A percentile compares a stretch with the other conserved stretches of the same genome.
These are phyloP conservation scores for Pezicula radicicola DNA, from an alignment of 2,329 filamentous ascomycete genomes.

Conservation along the genomic window DNA sequence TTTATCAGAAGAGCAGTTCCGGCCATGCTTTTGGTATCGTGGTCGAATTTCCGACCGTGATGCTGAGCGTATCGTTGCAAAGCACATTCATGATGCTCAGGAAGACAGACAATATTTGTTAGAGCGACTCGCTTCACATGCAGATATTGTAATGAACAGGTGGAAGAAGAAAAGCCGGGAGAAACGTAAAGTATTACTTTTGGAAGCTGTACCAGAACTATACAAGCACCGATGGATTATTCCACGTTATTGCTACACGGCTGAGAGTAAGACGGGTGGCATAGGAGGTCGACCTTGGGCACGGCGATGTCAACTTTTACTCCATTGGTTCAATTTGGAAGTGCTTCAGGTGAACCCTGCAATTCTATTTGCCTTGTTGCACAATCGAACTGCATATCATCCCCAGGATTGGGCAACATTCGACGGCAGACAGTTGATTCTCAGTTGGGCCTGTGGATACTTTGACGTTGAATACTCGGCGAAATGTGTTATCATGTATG, in stretches of 20 bases:
- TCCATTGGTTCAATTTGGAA: constrained; percentile 4
- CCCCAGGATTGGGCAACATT: constrained; percentile 1
- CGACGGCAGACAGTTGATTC: not conserved
- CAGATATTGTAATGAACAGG: not conserved
- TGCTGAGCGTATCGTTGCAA: too few species aligned
- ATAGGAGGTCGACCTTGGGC: too few species aligned
- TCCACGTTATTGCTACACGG: too few species aligned
- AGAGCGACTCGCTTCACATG: not conserved
- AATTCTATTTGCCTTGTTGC: constrained; percentile 1
- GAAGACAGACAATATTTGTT: not conserved
- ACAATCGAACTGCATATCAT: constrained; percentile 1
- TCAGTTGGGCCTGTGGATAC: not conserved
- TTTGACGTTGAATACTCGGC: not conserved
- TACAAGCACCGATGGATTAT: too few species aligned
- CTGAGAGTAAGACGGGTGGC: too few species aligned
- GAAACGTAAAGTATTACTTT: not conserved
- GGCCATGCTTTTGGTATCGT: too few species aligned
- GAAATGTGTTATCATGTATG: constrained; percentile 5
- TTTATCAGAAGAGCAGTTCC: too few species aligned
- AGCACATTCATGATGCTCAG: not conserved
- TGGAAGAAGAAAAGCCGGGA: constrained; percentile 3
- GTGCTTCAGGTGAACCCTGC: constrained; percentile 1
- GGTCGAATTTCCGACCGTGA: too few species aligned
- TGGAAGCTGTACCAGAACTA: too few species aligned
- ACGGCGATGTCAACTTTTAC: not conserved